These are phyloP conservation scores for Sporopachydermia cereana DNA, from an alignment of 1,139 yeast species.

Conservation along the genomic window DNA sequence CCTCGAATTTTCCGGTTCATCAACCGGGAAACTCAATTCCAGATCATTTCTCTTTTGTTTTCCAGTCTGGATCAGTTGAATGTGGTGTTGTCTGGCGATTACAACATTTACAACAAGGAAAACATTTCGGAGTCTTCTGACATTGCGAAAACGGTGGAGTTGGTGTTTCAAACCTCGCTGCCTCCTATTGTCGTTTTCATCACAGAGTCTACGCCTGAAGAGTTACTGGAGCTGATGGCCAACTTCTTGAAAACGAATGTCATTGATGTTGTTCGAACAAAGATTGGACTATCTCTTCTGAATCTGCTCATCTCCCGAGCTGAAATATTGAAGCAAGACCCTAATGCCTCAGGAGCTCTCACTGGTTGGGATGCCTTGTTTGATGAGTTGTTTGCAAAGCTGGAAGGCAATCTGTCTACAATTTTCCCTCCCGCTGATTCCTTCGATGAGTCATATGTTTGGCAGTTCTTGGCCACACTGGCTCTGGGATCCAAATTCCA, in stretches of 20 bases:
- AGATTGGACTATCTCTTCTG: constrained; percentile 75
- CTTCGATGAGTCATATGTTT: constrained; percentile 77
- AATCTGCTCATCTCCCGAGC: constrained; percentile 88
- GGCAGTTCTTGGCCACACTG: constrained; percentile 95
- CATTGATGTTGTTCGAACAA: constrained; percentile 30
- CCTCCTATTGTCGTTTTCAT: constrained; percentile 80
- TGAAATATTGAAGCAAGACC: constrained; percentile 82
- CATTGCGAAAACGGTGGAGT: constrained; percentile 55
- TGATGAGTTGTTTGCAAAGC: constrained; percentile 65
- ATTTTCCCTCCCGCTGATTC: constrained; percentile 65
- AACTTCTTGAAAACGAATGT: constrained; percentile 23
- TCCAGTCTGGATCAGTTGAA: constrained; percentile 73
- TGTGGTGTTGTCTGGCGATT: constrained; percentile 70
- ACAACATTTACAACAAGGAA: constrained; percentile 46
- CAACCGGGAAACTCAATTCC: constrained; percentile 63
- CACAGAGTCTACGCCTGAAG: constrained; percentile 70
- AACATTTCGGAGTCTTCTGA: constrained; percentile 33
- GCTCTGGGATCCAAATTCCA: constrained; percentile 87
- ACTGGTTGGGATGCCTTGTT: constrained; percentile 76
- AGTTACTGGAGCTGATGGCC: constrained; percentile 59
- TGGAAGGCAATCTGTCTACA: constrained; percentile 67
- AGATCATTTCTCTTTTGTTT: constrained; percentile 69
- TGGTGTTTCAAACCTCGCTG: constrained; percentile 72
- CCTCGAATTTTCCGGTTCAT: constrained; percentile 83
- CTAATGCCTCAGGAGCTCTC: constrained; percentile 44